These are phyloP conservation scores for Trichocladium uniseriatum DNA, from an alignment of 495 filamentous ascomycete species.

Conservation along the genomic window DNA sequence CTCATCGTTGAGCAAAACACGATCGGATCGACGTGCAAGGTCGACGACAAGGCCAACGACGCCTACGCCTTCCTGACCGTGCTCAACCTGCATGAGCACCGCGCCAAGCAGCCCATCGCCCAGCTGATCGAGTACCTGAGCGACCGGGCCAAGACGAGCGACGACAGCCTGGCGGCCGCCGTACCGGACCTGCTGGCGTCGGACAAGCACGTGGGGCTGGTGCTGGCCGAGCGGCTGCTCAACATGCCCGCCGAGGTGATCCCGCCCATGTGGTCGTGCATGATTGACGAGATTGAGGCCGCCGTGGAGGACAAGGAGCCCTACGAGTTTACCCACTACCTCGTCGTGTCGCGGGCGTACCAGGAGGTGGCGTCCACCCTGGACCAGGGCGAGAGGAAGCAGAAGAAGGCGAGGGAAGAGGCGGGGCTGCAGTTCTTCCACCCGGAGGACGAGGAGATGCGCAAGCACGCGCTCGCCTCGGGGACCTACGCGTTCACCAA, in stretches of 20 bases:
- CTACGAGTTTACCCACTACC: conserved; percentile 86
- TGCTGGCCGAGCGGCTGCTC: conserved; percentile 84
- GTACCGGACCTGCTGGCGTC: conserved; percentile 18
- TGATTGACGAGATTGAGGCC: conserved; percentile 83
- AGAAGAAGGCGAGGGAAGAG: conserved; percentile 65
- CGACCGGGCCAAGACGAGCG: conserved; percentile 41
- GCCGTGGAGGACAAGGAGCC: conserved; percentile 87
- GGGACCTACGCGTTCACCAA: conserved; percentile 69
- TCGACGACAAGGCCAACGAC: conserved; percentile 86
- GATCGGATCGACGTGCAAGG: conserved; percentile 90
- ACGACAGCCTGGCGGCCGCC: conserved; percentile 4
- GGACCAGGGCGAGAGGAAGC: conserved; percentile 58
- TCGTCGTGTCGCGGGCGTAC: conserved; percentile 85
- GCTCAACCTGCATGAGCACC: conserved; percentile 73
- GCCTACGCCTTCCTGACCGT: conserved; percentile 92
- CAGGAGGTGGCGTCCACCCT: conserved; percentile 74
- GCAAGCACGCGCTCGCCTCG: conserved; percentile 56
- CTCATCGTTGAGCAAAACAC: conserved; percentile 81
- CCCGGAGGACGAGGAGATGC: conserved; percentile 87
- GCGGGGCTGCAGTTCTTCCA: conserved; percentile 73
- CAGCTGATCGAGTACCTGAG: conserved; percentile 62
- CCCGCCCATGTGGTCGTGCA: conserved; percentile 94
- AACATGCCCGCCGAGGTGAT: conserved; percentile 89
- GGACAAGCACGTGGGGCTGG: conserved; percentile 59
- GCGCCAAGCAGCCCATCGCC: conserved; percentile 60